Evolutionary conservation across 441 rosid genomes (phyloP), one percentile per base, ranked within the genome.

Genomic region (Gossypium davidsonii): DNA sequence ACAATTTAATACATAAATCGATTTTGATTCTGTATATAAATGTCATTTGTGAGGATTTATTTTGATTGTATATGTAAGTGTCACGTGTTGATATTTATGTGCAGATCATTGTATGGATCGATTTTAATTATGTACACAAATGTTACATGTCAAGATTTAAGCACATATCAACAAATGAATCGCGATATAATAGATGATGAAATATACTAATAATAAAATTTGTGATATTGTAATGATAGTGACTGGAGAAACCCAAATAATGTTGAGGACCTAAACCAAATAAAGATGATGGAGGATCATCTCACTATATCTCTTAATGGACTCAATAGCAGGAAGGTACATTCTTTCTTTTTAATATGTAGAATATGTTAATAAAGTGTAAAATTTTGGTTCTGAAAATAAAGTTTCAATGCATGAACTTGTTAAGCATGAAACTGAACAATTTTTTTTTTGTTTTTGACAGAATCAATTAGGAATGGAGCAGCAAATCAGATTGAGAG

Each of bases 381-480:
- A 21, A 21, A 21, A 21, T 21, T 21, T 21, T 21, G 23, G 23
- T 21, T 21, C 23, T 21, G 23, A 21, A 21, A 21, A 21, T 21
- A 21, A 21, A 21, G 1, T 0, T 21, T 21, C 23, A 21, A 21
- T 21, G 23, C 23, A 21, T 21, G 23, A 21, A 21, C 23, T 21
- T 21, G 23, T 21, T 21, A 21, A 21, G 23, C 23, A 21, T 21
- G 23, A 21, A 21, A 21, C 23, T 21, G 23, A 21, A 21, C 23
- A 21, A 21, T 21, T 21, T 21, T 21, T 21, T 21, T 21, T 21
- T 15, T 5, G 6, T 51, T 26, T 26, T 37, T 64, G 9, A 12
- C 67, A 76, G 72, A 25, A 25, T 8, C 51, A 70, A 64, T 63
- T 48, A 11, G 21, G 21, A 11, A 52, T 23, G 17, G 72, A 46